Evolutionary conservation across 768 basidiomycete species (phyloP).

Genomic region (Gyrodon lividus): DNA sequence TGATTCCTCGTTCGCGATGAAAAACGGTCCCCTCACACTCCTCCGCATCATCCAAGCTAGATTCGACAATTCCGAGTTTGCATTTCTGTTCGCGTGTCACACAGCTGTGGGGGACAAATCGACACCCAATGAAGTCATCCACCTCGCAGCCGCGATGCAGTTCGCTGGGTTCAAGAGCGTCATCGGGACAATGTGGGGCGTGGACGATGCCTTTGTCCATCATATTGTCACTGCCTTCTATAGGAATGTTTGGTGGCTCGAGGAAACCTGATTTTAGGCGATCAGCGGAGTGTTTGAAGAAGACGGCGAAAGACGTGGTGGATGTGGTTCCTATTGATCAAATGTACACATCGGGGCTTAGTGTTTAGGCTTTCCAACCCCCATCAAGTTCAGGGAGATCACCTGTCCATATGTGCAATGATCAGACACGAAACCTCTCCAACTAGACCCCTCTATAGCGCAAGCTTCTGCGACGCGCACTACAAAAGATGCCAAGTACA

Average conservation of each 20-base stretch:
- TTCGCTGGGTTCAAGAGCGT: constrained; percentile 23
- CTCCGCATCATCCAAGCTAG: constrained; percentile 8
- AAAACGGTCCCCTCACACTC: constrained; percentile 1
- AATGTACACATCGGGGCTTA: constrained; percentile 12
- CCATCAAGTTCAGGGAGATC: not conserved
- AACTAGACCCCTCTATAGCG: no score
- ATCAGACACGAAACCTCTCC: no score
- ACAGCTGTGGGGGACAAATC: constrained; percentile 18
- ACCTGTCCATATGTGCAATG: not conserved
- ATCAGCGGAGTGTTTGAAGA: constrained; percentile 10
- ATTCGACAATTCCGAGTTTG: constrained; percentile 6
- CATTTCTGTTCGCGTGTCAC: constrained; percentile 25
- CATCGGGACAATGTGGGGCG: constrained; percentile 26
- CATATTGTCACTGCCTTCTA: constrained; percentile 12
- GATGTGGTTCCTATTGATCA: constrained; percentile 6
- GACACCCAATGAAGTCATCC: constrained; percentile 20
- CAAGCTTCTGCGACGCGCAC: no score
- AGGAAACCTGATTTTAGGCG: constrained; percentile 2
- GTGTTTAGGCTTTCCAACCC: not conserved
- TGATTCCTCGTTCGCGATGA: constrained; percentile 12
- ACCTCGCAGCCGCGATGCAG: constrained; percentile 27
- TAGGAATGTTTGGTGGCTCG: constrained; percentile 4
- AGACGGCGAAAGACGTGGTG: not conserved
- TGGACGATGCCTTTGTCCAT: constrained; percentile 4
- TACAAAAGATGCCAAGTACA: no score